A percentile compares a stretch with the other conserved stretches of the same genome.
These are phyloP conservation scores for Boletus rubroflammeus DNA, from an alignment of 768 basidiomycete genomes.

Conservation along the genomic window DNA sequence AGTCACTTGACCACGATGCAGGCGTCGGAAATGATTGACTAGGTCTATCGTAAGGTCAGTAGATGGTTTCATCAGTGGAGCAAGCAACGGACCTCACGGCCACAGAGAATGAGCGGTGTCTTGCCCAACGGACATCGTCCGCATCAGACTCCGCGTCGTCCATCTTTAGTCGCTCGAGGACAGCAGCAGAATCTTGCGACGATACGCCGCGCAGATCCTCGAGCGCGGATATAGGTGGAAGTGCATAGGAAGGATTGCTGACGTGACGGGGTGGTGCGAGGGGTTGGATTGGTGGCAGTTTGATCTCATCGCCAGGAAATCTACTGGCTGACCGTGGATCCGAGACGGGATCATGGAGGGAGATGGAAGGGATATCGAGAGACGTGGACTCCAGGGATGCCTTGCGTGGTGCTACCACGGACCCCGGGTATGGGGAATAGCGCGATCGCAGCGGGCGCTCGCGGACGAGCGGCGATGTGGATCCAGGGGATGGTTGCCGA, in stretches of 20 bases:
- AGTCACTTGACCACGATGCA: slow-evolving; percentile 27
- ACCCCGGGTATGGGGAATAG: slow-evolving; percentile 47
- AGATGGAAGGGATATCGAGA: slow-evolving; percentile 35
- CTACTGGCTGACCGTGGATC: slow-evolving; percentile 25
- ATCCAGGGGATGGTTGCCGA: slow-evolving; percentile 24
- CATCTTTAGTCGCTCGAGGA: slow-evolving; percentile 58
- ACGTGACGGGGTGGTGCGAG: slow-evolving; percentile 28
- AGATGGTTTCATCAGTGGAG: not conserved
- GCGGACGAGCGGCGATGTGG: slow-evolving; percentile 23
- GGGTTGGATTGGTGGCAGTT: slow-evolving; percentile 41
- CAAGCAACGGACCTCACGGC: slow-evolving; percentile 31
- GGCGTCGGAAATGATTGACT: slow-evolving; percentile 17
- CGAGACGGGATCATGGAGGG: slow-evolving; percentile 29
- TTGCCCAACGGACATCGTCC: slow-evolving; percentile 32
- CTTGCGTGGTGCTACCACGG: slow-evolving; percentile 24
- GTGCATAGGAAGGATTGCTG: slow-evolving; percentile 43
- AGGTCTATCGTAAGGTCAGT: slow-evolving; percentile 13
- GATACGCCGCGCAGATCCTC: slow-evolving; percentile 56
- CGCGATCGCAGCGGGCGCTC: slow-evolving; percentile 28
- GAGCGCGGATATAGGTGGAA: slow-evolving; percentile 68
- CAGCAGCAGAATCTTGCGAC: slow-evolving; percentile 58
- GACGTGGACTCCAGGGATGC: slow-evolving; percentile 28
- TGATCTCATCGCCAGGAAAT: slow-evolving; percentile 36
- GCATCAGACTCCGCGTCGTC: slow-evolving; percentile 39
- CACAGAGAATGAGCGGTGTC: slow-evolving; percentile 43